A percentile compares a stretch with the other conserved stretches of the same genome.
These are phyloP conservation scores for Exophiala sp. DNA, from an alignment of 2,329 filamentous ascomycete species.

Conservation along the genomic window DNA sequence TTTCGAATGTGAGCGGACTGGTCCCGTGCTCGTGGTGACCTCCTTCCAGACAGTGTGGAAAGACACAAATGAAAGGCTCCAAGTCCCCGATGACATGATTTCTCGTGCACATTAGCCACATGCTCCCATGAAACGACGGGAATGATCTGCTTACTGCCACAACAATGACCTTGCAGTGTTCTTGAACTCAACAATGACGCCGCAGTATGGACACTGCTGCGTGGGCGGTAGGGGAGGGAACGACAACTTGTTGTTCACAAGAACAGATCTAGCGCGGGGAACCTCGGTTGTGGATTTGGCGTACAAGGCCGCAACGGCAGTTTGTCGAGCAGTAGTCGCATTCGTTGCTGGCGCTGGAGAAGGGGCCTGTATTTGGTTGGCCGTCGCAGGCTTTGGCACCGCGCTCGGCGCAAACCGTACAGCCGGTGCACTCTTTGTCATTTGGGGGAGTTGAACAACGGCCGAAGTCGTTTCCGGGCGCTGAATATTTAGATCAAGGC, in stretches of 20 bases:
- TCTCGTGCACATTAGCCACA: constrained; percentile 3
- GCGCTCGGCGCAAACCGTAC: too few relatives aligned
- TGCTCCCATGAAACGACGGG: background rate
- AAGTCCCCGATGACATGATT: constrained; percentile 3
- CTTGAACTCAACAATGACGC: constrained; percentile 10
- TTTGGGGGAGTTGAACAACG: too few relatives aligned
- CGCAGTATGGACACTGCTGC: constrained; percentile 7
- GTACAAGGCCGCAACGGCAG: constrained; percentile 3
- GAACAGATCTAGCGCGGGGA: constrained; percentile 4
- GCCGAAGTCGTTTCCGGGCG: constrained; percentile 1
- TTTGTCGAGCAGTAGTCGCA: too few relatives aligned
- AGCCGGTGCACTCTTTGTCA: too few relatives aligned
- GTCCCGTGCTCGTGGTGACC: constrained; percentile 3
- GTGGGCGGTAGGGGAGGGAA: constrained; percentile 7
- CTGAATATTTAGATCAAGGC: constrained; percentile 2
- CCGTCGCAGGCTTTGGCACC: too few relatives aligned
- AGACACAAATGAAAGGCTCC: constrained; percentile 5
- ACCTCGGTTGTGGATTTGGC: constrained; percentile 7
- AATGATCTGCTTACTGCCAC: constrained; percentile 4
- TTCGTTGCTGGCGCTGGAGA: too few relatives aligned
- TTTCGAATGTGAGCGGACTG: constrained; percentile 3
- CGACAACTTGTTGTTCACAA: constrained; percentile 10
- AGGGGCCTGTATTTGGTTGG: too few relatives aligned
- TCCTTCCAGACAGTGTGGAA: constrained; percentile 3
- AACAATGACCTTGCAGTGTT: constrained; percentile 9